These are phyloP conservation scores for Cydonia oblonga DNA, from an alignment of 331 rosid genomes.

Conservation along the genomic window DNA sequence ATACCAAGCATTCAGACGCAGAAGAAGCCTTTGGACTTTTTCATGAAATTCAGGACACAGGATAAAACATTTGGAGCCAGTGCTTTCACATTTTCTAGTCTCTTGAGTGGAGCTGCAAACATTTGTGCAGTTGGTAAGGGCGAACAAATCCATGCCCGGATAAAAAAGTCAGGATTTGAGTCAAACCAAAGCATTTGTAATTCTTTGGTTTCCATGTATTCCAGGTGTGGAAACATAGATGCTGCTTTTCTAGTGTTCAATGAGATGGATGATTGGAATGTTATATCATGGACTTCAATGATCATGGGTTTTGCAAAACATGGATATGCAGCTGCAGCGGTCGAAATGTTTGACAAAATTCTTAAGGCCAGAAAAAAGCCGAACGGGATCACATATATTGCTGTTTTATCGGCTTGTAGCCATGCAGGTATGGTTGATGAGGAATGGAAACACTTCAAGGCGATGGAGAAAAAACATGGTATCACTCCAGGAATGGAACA, in stretches of 20 bases:
- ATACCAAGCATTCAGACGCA: background rate
- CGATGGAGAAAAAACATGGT: conserved; percentile 6
- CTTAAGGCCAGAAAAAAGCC: conserved; percentile 7
- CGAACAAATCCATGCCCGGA: conserved; percentile 8
- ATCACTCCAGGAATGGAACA: conserved; percentile 21
- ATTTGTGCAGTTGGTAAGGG: conserved; percentile 15
- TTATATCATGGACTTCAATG: conserved; percentile 18
- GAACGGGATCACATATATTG: conserved; percentile 7
- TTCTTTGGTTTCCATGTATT: conserved; percentile 17
- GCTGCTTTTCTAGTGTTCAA: conserved; percentile 7
- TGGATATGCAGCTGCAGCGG: conserved; percentile 8
- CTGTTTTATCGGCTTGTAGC: conserved; percentile 22
- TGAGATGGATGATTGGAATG: conserved; percentile 15
- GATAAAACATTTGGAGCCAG: conserved; percentile 5
- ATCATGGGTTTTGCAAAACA: conserved; percentile 14
- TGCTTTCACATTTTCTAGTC: conserved; percentile 13
- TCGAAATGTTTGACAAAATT: conserved; percentile 1
- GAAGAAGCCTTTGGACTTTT: conserved; percentile 12
- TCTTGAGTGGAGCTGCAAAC: conserved; percentile 17
- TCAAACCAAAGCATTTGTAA: conserved; percentile 9
- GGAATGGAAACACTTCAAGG: conserved; percentile 16
- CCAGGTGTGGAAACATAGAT: conserved; percentile 18
- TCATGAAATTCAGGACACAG: conserved; percentile 6
- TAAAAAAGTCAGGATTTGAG: conserved; percentile 13
- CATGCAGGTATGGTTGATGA: conserved; percentile 17